Evolutionary conservation across 2,329 filamentous ascomycete species (phyloP).

Genomic region (Talaromyces sp.): DNA sequence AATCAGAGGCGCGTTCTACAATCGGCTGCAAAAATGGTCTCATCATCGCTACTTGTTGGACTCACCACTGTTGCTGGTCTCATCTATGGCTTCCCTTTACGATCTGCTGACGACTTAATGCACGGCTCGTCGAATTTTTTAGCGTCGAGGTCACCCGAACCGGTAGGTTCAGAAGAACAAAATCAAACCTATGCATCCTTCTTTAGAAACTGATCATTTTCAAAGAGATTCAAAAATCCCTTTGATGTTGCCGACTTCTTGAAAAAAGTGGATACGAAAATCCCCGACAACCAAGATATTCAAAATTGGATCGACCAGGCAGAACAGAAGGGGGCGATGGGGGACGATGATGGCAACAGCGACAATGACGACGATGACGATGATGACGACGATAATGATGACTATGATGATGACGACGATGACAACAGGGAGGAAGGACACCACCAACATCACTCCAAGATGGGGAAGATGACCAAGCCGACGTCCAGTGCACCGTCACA

Average conservation of each 20-base stretch:
- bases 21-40: conserved; percentile 4
- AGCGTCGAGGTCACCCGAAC: neutral
- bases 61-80: conserved; percentile 1
- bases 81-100: conserved; percentile 2
- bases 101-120: neutral
- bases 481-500: neutral
- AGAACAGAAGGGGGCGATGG: conserved; percentile 7
- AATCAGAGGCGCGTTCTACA: neutral
- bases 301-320: conserved; percentile 6
- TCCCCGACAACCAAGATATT: conserved; percentile 8
- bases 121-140: neutral
- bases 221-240: conserved; percentile 7
- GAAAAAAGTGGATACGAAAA: conserved; percentile 4
- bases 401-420: neutral
- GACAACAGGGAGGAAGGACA: neutral
- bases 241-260: conserved; percentile 8
- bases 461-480: neutral
- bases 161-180: conserved; percentile 4
- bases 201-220: neutral
- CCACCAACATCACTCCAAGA: neutral
- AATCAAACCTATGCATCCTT: neutral
- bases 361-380: neutral
- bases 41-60: neutral
- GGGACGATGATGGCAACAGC: neutral
- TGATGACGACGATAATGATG: neutral